Percentiles rank a stretch among this genome's conserved stretches.
These are phyloP conservation scores for Nigrospora sphaerica DNA, from an alignment of 2,329 filamentous ascomycete genomes.

Conservation along the genomic window DNA sequence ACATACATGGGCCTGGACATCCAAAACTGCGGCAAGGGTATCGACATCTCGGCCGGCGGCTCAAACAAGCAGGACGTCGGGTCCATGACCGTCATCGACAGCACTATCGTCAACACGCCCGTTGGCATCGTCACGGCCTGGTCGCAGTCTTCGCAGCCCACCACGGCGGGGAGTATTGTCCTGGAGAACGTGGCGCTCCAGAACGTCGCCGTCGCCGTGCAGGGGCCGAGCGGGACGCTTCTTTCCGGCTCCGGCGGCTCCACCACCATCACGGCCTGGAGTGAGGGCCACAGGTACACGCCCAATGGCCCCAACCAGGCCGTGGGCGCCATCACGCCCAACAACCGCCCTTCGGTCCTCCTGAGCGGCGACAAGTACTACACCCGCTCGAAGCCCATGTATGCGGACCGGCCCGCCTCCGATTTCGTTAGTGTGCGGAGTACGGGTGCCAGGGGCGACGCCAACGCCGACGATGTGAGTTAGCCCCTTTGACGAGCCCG, in stretches of 20 bases:
- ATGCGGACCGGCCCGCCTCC: slow-evolving; percentile 47
- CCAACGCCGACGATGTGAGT: slow-evolving; percentile 54
- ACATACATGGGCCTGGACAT: slow-evolving; percentile 40
- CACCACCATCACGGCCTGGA: slow-evolving; percentile 53
- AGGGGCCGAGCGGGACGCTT: slow-evolving; percentile 32
- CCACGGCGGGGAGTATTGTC: slow-evolving; percentile 48
- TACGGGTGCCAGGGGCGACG: slow-evolving; percentile 62
- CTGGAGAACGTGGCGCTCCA: slow-evolving; percentile 40
- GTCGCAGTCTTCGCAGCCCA: slow-evolving; percentile 28
- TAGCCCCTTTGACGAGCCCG: slow-evolving; percentile 16
- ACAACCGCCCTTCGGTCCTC: slow-evolving; percentile 45
- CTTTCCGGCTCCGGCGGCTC: slow-evolving; percentile 49
- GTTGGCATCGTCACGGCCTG: slow-evolving; percentile 59
- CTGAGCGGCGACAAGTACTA: slow-evolving; percentile 43
- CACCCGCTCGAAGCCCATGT: slow-evolving; percentile 67
- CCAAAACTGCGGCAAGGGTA: slow-evolving; percentile 36
- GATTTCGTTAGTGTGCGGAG: slow-evolving; percentile 48
- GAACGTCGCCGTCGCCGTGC: slow-evolving; percentile 32
- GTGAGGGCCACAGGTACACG: slow-evolving; percentile 60
- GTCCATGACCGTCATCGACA: slow-evolving; percentile 65
- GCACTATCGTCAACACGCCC: slow-evolving; percentile 54
- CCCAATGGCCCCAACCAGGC: slow-evolving; percentile 30
- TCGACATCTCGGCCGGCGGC: slow-evolving; percentile 50
- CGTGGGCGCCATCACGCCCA: slow-evolving; percentile 37
- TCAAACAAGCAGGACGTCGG: slow-evolving; percentile 52